A percentile compares a stretch with the other conserved stretches of the same genome.
Conservation (phyloP, 257 asterid genomes). For the Capsicum pubescens region DNA sequence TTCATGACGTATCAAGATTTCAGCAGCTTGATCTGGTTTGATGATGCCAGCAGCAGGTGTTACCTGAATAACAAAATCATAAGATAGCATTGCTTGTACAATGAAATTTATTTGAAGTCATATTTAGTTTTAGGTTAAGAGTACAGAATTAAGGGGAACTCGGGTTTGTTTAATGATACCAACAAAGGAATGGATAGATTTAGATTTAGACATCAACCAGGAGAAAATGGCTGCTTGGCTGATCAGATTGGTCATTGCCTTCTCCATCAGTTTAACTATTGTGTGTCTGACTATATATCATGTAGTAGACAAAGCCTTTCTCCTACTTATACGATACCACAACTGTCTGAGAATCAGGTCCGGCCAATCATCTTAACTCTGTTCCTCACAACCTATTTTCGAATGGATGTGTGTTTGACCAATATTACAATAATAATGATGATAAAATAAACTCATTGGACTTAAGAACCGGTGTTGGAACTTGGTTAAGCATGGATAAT, state of each 20-base stretch:
- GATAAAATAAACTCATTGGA: not conserved
- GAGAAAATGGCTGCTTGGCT: not conserved
- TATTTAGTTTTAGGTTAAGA: not conserved
- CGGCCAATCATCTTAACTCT: not conserved
- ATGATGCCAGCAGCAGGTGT: conserved; percentile 73
- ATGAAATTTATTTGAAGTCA: not conserved
- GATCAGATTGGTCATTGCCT: conserved; percentile 14
- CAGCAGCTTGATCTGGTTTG: conserved; percentile 64
- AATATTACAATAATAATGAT: not conserved
- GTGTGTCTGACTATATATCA: not conserved
- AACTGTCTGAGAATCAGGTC: not conserved
- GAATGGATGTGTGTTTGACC: not conserved
- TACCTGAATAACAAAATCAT: conserved; percentile 51
- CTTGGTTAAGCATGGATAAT: conserved; percentile 4
- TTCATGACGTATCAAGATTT: conserved; percentile 65
- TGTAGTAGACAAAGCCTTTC: not conserved
- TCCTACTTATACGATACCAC: not conserved
- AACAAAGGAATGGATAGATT: not conserved
- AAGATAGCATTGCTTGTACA: conserved; percentile 8
- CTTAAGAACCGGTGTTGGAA: not conserved
- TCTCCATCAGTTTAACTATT: not conserved
- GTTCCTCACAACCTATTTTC: not conserved
- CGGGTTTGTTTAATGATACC: not conserved
- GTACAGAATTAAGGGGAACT: not conserved
- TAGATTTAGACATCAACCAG: not conserved